Base-by-base conservation (phyloP, 345 rosid genomes). In the Pugionium cornutum region DNA sequence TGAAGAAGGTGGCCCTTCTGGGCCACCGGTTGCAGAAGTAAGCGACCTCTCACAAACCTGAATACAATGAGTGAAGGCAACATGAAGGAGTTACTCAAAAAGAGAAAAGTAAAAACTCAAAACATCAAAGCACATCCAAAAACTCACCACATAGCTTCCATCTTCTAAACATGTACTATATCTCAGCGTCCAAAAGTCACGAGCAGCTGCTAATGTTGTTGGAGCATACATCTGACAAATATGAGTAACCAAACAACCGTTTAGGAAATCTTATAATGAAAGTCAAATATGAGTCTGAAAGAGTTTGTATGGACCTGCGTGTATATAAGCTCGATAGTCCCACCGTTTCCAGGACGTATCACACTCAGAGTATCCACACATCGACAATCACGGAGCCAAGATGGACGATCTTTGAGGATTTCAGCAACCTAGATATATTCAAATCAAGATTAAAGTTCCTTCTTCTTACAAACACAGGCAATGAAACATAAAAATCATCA, bases 331-430 rank as follows among this genome's bases (percentile, higher is more conserved):
- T 89, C 96, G 36, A 88, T 83, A 31, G 92, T 89, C 43, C 96
- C 96, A 31, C 96, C 92, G 70, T 77, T 92, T 62, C 86, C 98
- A 5, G 96, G 72, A 69, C 94, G 96, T 52, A 89, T 75, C 55
- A 86, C 89, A 77, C 84, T 84, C 78, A 86, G 68, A 9, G 83
- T 79, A 18, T 88, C 94, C 49, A 82, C 71, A 79, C 88, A 77
- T 72, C 98, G 91, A 47, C 98, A 92, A 78, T 89, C 98, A 30
- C 94, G 89, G 82, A 77, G 87, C 98, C 98, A 92, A 71, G 96
- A 86, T 69, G 75, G 78, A 67, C 97, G 91, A 86, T 92, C 98
- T 88, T 92, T 92, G 70, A 92, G 97, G 66, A 92, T 88, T 80
- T 92, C 96, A 40, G 89, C 94, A 11, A 92, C 87, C 96, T 87